Evolutionary conservation across 805 yeast genomes (phyloP).

Genomic region (Starmerella potacharoeniae): DNA sequence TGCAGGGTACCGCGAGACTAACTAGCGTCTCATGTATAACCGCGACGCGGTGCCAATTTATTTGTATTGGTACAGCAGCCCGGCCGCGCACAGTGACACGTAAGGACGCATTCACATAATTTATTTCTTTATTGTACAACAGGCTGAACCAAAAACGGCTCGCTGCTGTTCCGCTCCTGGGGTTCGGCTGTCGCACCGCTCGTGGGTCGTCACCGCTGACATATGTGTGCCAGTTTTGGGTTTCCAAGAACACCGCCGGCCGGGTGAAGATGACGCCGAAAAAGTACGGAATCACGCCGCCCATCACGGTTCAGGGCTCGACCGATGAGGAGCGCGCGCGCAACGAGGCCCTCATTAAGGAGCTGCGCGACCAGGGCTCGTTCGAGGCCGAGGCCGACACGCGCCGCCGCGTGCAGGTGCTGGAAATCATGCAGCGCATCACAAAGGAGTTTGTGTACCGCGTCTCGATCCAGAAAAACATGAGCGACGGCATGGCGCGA

Average conservation of each 20-base stretch:
- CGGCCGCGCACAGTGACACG: no score
- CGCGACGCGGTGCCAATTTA: no score
- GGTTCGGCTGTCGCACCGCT: no score
- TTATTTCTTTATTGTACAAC: no score
- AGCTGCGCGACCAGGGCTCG: constrained; percentile 70
- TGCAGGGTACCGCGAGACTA: no score
- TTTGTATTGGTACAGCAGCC: no score
- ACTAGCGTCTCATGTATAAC: no score
- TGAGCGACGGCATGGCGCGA: constrained; percentile 94
- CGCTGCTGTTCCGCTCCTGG: no score
- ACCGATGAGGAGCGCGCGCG: constrained; percentile 64
- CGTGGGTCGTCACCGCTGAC: not conserved
- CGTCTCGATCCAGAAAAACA: constrained; percentile 71
- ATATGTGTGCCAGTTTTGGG: not conserved
- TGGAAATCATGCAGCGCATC: constrained; percentile 58
- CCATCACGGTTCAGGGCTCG: constrained; percentile 77
- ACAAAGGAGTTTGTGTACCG: constrained; percentile 71
- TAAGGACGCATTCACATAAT: no score
- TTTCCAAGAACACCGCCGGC: not conserved
- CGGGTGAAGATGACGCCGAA: constrained; percentile 14
- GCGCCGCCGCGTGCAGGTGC: constrained; percentile 61
- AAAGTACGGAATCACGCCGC: constrained; percentile 63
- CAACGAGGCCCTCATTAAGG: constrained; percentile 67
- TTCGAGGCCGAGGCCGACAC: constrained; percentile 84
- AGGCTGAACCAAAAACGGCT: no score